A percentile compares a stretch with the other conserved stretches of the same genome.
These are phyloP conservation scores for Plasmodium reichenowi DNA, from an alignment of 169 alveolate genomes.

Conservation along the genomic window DNA sequence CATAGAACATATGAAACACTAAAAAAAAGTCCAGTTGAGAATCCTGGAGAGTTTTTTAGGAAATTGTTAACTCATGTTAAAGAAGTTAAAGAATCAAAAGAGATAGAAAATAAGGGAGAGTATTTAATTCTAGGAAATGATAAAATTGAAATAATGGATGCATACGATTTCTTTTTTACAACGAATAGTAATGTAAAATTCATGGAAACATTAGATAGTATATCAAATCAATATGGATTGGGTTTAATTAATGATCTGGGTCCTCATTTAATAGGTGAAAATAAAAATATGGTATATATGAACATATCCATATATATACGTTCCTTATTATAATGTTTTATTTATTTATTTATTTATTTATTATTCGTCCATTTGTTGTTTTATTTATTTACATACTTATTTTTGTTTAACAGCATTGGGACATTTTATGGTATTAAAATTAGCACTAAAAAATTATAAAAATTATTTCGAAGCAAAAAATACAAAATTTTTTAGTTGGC, in stretches of 20 bases:
- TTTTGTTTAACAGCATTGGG: conserved; percentile 31
- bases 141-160: neutral
- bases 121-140: neutral
- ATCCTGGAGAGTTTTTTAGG: neutral
- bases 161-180: conserved; percentile 24
- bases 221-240: conserved; percentile 16
- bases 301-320: too few relatives aligned
- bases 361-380: too few relatives aligned
- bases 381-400: neutral
- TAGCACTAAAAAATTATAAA: conserved; percentile 26
- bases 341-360: neutral
- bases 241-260: conserved; percentile 37
- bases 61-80: neutral
- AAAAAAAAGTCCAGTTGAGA: neutral
- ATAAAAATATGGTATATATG: too few relatives aligned
- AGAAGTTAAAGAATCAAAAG: too few relatives aligned
- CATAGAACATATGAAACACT: neutral
- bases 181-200: conserved; percentile 3
- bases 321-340: too few relatives aligned
- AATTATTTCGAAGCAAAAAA: conserved; percentile 23
- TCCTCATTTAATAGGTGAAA: conserved; percentile 37
- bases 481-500: too few relatives aligned
- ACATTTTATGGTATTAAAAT: conserved; percentile 13
- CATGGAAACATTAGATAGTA: conserved; percentile 24
- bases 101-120: too few relatives aligned